Percentiles rank a stretch among this genome's conserved stretches.
Conservation (phyloP, 202 grass and related monocot genomes). For the Setaria viridis region DNA sequence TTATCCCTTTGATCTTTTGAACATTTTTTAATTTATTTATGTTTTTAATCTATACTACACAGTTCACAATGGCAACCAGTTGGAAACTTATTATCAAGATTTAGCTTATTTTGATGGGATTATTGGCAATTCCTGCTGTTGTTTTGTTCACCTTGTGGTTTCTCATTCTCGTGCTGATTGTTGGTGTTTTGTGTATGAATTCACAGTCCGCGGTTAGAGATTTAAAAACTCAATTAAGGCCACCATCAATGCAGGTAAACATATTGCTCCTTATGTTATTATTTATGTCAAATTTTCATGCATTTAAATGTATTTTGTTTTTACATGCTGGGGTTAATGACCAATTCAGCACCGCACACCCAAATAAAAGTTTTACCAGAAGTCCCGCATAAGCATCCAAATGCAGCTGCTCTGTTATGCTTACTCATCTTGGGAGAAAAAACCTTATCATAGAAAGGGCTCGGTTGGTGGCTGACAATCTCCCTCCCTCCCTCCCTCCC, state of each 20-base stretch:
- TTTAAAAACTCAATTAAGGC: slow-evolving; percentile 92
- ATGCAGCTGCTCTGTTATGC: not conserved
- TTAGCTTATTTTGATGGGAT: no score
- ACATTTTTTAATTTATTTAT: slow-evolving; percentile 9
- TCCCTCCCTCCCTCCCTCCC: not conserved
- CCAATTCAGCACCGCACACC: not conserved
- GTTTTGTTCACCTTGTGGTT: not conserved
- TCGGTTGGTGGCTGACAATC: not conserved
- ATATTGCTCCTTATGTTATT: slow-evolving; percentile 8
- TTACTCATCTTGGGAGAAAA: not conserved
- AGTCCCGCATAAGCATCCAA: not conserved
- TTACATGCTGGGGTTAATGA: slow-evolving; percentile 21
- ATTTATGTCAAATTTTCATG: slow-evolving; percentile 34
- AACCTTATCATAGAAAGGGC: not conserved
- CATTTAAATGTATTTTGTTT: slow-evolving; percentile 17
- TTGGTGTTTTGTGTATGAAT: slow-evolving; percentile 12
- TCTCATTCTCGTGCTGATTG: slow-evolving; percentile 21
- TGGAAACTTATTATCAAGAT: no score
- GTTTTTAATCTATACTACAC: no score
- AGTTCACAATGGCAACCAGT: no score
- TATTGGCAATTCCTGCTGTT: no score
- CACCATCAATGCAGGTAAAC: slow-evolving; percentile 95
- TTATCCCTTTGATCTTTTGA: not conserved
- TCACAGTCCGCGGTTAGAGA: slow-evolving; percentile 95
- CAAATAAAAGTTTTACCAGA: not conserved